Base-by-base conservation (phyloP, 441 rosid genomes). In the Aquilaria agallochum region DNA sequence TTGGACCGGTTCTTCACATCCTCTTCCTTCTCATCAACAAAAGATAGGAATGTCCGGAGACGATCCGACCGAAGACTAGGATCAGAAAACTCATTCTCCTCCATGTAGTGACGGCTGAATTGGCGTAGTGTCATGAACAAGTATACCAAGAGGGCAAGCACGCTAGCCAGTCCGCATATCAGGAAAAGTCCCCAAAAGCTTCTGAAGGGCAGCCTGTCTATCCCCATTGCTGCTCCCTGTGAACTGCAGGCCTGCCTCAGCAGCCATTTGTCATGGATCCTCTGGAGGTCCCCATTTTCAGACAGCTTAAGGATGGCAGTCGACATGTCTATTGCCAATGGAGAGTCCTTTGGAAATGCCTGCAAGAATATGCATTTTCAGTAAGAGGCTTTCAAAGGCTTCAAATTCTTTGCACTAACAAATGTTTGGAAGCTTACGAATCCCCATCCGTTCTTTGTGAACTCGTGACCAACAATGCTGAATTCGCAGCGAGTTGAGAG, bases 361-460 rank as follows among this genome's bases (percentile, higher is more conserved):
- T 88, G 74, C 42, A 65, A 7, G 59, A 53, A 46, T 34, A 20
- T 20, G 30, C 59, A 50, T 40, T 42, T 56, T 14, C 36, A 48
- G 13, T 15, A 49, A 49, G 45, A 67, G 55, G 5, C 12, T 50
- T 56, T 57, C 68, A 31, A n/a, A 12, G 56, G 30, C 20, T 10
- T 49, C 11, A 34, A 3, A 34, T 34, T 34, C 6, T 34, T 34
- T 34, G 40, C 40, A 34, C 5, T 34, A 34, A 40, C 5, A 4
- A 49, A 60, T 52, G 46, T 12, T 8, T 10, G 9, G 13, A 56
- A 50, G 83, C 98, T 88, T 71, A 93, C 96, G 68, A 90, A 93
- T 67, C 97, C 98, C 96, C 98, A 93, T 46, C 97, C 97, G 50
- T 78, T 88, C 77, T 68, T 93, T 49, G 94, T 88, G 82, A 93